Base-by-base conservation (phyloP, 1,139 yeast species). In the Geotrichum australiense region DNA sequence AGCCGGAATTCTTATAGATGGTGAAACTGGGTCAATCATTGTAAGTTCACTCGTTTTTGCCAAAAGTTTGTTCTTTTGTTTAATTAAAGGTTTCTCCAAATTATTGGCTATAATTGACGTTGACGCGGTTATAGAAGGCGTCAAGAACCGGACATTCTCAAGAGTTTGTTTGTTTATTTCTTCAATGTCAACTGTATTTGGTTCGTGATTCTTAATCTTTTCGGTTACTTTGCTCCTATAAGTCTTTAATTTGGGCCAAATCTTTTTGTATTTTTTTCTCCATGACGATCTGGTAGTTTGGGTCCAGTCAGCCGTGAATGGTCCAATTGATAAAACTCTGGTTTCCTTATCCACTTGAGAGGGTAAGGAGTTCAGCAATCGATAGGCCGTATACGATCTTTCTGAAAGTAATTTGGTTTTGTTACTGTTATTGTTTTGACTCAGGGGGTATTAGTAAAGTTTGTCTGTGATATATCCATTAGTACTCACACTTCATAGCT, bases 301-400 rank as follows among this genome's bases (percentile, higher is more conserved):
- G 7, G 41, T 58, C 93, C 93, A 84, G 15, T 74, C 64, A 16
- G 64, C 61, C 0, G 95, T 94, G 2, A 80, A 60, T 0, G 73
- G 70, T 0, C 95, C 95, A 2, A 86, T 55, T 18, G 83, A 63
- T 2, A 74, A 56, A 5, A 74, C 69, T 37, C 70, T 64, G 0
- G 85, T 69, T 8, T 69, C 65, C 19, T 66, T 63, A 29, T 78
- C 68, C 5, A 84, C 58, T 36, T 74, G 73, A 5, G 59, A 49
- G 0, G 83, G 70, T 2, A 70, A 63, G 11, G 76, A 68, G 55
- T 78, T 76, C 28, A 71, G 63, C 30, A 86, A 64, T 44, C 86
- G 66, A 47, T 72, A 71, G 0, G 87, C 85, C 0, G 89, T 79
- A 59, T 74, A 80, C 3, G 87, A 77, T 18, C 56, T 50, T 18